A percentile compares a stretch with the other conserved stretches of the same genome.
These are phyloP conservation scores for Penicillium salamii DNA, from an alignment of 495 filamentous ascomycete genomes.

Conservation along the genomic window DNA sequence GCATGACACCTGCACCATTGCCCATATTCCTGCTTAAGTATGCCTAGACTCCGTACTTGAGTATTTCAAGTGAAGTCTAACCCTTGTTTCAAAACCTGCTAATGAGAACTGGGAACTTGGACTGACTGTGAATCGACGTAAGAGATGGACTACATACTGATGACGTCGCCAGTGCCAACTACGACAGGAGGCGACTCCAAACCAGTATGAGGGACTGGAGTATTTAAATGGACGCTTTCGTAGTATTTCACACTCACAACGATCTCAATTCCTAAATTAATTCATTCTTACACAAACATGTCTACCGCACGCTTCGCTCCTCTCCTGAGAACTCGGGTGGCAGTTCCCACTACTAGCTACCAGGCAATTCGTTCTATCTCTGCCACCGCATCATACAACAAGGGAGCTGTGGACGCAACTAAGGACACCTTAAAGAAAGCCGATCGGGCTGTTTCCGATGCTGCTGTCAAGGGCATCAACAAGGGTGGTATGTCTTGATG, in stretches of 20 bases:
- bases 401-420: constrained; percentile 44
- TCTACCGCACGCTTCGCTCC: constrained; percentile 20
- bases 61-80: no score
- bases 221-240: no score
- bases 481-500: constrained; percentile 46
- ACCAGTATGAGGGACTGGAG: no score
- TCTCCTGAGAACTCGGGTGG: constrained; percentile 21
- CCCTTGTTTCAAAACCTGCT: background rate
- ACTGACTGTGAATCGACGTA: constrained; percentile 32
- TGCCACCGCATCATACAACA: constrained; percentile 26
- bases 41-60: no score
- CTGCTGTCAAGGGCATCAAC: constrained; percentile 60
- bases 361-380: constrained; percentile 28
- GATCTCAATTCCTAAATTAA: background rate
- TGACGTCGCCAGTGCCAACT: constrained; percentile 18
- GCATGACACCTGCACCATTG: no score
- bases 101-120: background rate
- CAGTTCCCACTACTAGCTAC: constrained; percentile 13
- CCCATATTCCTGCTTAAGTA: no score
- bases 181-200: constrained; percentile 1
- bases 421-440: constrained; percentile 58
- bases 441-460: constrained; percentile 52
- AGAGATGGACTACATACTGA: constrained; percentile 19
- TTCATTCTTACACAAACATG: constrained; percentile 12
- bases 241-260: no score